Evolutionary conservation across 169 alveolate species (phyloP), one percentile per base, ranked within the genome.

Genomic region (Eimeria falciformis): DNA sequence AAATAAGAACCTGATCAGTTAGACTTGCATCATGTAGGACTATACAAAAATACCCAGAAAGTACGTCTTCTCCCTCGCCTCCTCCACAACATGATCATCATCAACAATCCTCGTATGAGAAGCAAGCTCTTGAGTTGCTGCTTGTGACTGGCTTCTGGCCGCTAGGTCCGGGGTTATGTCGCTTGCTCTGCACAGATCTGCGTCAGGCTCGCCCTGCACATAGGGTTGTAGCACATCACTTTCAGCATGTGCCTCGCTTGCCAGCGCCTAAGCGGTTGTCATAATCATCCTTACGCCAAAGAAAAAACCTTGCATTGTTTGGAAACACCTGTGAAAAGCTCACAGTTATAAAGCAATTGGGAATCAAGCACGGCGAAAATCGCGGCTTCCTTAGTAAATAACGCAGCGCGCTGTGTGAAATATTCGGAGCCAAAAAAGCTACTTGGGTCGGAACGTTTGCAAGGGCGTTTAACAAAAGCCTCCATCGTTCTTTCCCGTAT

Each of bases 381-480:
- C 89, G 89, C 73, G 71, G 73, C 37, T 27, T 53, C 40, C 89
- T 79, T 50, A 53, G 55, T 5, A 79, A 73, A 25, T 79, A 79
- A 21, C 89, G 89, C 4, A 79, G 75, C 40, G 89, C 89, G 73
- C 89, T 79, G 55, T 79, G 75, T 0, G 89, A 79, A 43, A 79
- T 79, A 11, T 50, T 18, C 33, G 89, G 89, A 1, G 89, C 73
- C 0, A 79, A 73, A 18, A 79, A 79, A 4, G 89, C 89, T 9
- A 79, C 5, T 33, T 79, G 89, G 50, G 29, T 79, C 3, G 89
- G 89, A 21, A 18, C 58, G 21, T 79, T 56, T 29, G 89, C 71
- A 55, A 79, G 89, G 33, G 89, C 73, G 17, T 50, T 47, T 3
- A 79, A 73, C 69, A 79, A 21, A 2, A 7, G 50, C 5, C 43